Evolutionary conservation across 345 rosid genomes (phyloP).

Genomic region (Conringia planisiliqua): DNA sequence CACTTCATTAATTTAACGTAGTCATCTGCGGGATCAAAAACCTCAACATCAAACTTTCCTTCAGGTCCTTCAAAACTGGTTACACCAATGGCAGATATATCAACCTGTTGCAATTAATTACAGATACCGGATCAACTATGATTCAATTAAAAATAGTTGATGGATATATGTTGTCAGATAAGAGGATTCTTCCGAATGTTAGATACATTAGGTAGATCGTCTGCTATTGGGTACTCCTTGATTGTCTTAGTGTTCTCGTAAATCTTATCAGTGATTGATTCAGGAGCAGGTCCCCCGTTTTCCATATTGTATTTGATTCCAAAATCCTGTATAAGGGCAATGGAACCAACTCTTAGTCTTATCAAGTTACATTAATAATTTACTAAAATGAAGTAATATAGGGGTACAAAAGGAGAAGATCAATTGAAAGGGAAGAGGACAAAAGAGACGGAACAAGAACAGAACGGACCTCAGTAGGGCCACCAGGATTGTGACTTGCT

Average conservation of each 20-base stretch:
- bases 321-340: slow-evolving; percentile 60
- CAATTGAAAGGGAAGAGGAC: neutral
- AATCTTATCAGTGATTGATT: slow-evolving; percentile 89
- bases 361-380: neutral
- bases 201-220: slow-evolving; percentile 67
- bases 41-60: slow-evolving; percentile 91
- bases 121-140: neutral
- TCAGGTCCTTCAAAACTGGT: slow-evolving; percentile 74
- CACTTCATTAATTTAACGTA: slow-evolving; percentile 92
- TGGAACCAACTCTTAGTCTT: slow-evolving; percentile 3
- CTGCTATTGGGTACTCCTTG: slow-evolving; percentile 76
- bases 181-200: slow-evolving; percentile 17
- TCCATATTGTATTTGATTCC: slow-evolving; percentile 99
- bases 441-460: slow-evolving; percentile 1
- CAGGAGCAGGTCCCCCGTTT: slow-evolving; percentile 99
- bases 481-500: slow-evolving; percentile 99
- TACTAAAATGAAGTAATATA: neutral
- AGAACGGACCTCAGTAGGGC: slow-evolving; percentile 79
- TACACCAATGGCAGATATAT: slow-evolving; percentile 63
- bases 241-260: slow-evolving; percentile 93
- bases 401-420: neutral
- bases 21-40: slow-evolving; percentile 89
- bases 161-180: neutral
- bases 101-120: slow-evolving; percentile 52
- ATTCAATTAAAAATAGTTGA: neutral